A percentile compares a stretch with the other conserved stretches of the same genome.
Conservation (phyloP, 148 eudicot species). For the Spergularia marina region DNA sequence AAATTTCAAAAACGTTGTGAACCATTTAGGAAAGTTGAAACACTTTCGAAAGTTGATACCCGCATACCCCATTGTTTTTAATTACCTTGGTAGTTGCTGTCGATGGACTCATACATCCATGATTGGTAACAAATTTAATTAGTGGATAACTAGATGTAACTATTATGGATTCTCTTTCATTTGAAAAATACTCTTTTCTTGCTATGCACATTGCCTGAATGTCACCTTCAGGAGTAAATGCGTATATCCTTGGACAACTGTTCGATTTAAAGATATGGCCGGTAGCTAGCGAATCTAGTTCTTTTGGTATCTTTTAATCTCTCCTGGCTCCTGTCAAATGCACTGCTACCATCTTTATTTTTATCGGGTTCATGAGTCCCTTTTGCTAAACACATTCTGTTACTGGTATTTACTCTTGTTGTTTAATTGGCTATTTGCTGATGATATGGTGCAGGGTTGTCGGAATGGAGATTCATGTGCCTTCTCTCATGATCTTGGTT, state of each 20-base stretch:
- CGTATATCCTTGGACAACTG: neutral
- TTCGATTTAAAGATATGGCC: too few species aligned
- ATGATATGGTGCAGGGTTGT: slow-evolving; percentile 67
- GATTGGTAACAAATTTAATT: neutral
- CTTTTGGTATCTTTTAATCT: neutral
- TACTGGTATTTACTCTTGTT: slow-evolving; percentile 8
- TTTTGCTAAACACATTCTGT: neutral
- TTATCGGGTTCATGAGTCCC: neutral
- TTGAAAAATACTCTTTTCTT: neutral
- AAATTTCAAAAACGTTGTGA: too few species aligned
- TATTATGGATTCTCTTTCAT: neutral
- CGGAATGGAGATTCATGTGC: slow-evolving; percentile 66
- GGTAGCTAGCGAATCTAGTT: too few species aligned
- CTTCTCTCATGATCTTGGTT: slow-evolving; percentile 62
- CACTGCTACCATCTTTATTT: neutral
- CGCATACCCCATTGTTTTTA: neutral
- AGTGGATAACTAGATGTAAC: neutral
- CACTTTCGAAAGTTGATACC: too few species aligned
- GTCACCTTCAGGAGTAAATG: too few species aligned
- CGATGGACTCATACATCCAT: neutral
- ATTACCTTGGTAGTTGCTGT: neutral
- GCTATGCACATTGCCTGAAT: neutral
- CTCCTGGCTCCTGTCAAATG: neutral
- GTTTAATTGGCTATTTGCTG: neutral
- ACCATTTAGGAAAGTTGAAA: too few species aligned